Conservation (phyloP, 768 basidiomycete species). For the Trametes cingulata region DNA sequence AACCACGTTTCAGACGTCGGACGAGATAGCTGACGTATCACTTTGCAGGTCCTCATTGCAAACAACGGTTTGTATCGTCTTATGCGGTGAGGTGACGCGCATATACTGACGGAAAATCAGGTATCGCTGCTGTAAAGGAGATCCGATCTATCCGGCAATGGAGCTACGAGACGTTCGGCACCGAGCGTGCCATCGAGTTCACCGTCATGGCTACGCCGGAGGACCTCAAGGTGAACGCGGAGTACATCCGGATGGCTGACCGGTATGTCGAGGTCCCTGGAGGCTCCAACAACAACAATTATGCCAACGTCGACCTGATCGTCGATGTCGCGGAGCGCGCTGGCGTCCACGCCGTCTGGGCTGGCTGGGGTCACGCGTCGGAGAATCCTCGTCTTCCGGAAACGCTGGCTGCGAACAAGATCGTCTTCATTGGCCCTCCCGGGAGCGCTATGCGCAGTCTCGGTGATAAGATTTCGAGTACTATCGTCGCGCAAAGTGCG, state of each 20-base stretch:
- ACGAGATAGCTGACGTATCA: constrained; percentile 11
- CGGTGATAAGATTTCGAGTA: constrained; percentile 99
- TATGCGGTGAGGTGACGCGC: constrained; percentile 2
- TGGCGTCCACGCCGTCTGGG: constrained; percentile 99
- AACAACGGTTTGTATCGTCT: constrained; percentile 75
- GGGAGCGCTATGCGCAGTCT: constrained; percentile 98
- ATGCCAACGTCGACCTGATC: constrained; percentile 98
- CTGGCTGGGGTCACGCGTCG: constrained; percentile 99
- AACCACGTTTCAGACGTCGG: background rate
- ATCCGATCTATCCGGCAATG: constrained; percentile 99
- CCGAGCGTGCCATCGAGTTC: constrained; percentile 95
- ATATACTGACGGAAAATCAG: constrained; percentile 40
- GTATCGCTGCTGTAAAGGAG: constrained; percentile 99
- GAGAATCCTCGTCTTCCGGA: constrained; percentile 98
- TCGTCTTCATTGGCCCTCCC: constrained; percentile 98
- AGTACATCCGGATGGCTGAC: constrained; percentile 99
- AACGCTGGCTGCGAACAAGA: constrained; percentile 88
- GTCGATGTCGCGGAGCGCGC: constrained; percentile 97
- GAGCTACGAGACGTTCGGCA: constrained; percentile 99
- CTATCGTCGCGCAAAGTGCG: constrained; percentile 97
- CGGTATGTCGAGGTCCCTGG: constrained; percentile 99
- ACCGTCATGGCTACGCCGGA: constrained; percentile 99
- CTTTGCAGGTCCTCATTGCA: constrained; percentile 86
- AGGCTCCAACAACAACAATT: constrained; percentile 98
- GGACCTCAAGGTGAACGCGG: constrained; percentile 97